phyloP scores from a whole-genome alignment of 345 rosid genomes.

The Pistacia atlantica region DNA sequence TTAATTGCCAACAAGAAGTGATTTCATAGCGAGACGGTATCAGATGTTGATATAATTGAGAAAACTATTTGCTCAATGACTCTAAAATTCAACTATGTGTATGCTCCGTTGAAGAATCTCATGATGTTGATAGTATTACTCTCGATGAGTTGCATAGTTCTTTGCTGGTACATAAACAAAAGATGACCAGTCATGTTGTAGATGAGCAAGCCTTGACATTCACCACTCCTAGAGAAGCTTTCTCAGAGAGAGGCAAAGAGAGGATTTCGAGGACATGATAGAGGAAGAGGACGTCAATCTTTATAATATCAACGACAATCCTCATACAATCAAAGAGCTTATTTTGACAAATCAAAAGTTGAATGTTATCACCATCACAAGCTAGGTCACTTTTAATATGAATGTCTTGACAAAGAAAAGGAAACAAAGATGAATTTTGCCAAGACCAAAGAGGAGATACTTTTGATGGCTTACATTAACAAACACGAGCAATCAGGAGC shows the following conservation, averaged over 20 bases:
- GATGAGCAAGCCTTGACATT: neutral
- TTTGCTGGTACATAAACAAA: neutral
- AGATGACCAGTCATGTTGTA: neutral
- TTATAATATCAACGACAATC: too few relatives aligned
- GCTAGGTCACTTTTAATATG: neutral
- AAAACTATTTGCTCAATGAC: too few relatives aligned
- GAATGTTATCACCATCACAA: neutral
- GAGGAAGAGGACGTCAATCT: neutral
- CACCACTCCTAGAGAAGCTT: too few relatives aligned
- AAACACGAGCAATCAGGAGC: neutral
- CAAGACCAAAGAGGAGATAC: neutral
- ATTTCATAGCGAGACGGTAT: too few relatives aligned
- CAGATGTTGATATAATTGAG: too few relatives aligned
- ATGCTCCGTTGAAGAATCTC: too few relatives aligned
- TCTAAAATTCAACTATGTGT: too few relatives aligned
- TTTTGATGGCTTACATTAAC: neutral
- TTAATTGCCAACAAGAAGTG: too few relatives aligned
- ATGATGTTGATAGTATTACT: too few relatives aligned
- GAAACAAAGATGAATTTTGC: neutral
- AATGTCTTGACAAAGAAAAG: neutral
- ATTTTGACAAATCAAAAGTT: neutral
- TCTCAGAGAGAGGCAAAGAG: too few relatives aligned
- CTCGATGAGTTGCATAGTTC: neutral
- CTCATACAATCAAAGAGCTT: neutral
- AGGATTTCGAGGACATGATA: neutral